Conservation (phyloP, 345 rosid genomes). For the Sapria himalayana region DNA sequence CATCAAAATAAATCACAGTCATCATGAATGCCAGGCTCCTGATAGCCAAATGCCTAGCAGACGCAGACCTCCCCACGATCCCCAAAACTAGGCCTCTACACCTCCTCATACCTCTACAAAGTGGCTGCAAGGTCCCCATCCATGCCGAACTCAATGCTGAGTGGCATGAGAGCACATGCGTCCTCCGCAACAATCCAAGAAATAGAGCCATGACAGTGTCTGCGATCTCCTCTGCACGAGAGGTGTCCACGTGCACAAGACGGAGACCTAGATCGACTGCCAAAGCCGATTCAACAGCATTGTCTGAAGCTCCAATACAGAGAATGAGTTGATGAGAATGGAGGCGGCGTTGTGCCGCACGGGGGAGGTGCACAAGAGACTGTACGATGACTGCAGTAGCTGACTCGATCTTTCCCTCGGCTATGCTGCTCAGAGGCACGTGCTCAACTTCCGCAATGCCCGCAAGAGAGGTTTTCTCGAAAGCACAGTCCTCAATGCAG, state of each 20-base stretch:
- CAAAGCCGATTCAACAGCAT: slow-evolving; percentile 71
- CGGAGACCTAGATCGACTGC: slow-evolving; percentile 85
- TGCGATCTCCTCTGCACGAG: slow-evolving; percentile 93
- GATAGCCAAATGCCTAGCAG: slow-evolving; percentile 57
- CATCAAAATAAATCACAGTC: slow-evolving; percentile 87
- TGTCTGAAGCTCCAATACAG: slow-evolving; percentile 91
- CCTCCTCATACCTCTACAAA: slow-evolving; percentile 87
- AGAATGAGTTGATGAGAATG: slow-evolving; percentile 86
- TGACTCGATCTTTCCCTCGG: slow-evolving; percentile 75
- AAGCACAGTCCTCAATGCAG: slow-evolving; percentile 70
- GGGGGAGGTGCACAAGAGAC: slow-evolving; percentile 92
- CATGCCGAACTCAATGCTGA: slow-evolving; percentile 79
- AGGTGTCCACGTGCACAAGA: slow-evolving; percentile 73
- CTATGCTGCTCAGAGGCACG: slow-evolving; percentile 79
- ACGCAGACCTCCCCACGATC: slow-evolving; percentile 77
- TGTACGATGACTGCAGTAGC: slow-evolving; percentile 85
- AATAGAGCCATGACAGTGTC: slow-evolving; percentile 94
- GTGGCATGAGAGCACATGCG: slow-evolving; percentile 77
- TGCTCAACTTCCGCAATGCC: slow-evolving; percentile 73
- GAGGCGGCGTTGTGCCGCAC: slow-evolving; percentile 95
- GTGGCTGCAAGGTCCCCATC: slow-evolving; percentile 91
- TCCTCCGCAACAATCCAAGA: slow-evolving; percentile 80
- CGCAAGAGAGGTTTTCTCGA: slow-evolving; percentile 63
- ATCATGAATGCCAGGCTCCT: slow-evolving; percentile 94
- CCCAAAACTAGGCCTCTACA: slow-evolving; percentile 93